Percentiles rank a stretch among this genome's conserved stretches.
These are phyloP conservation scores for Plasmodium knowlesi DNA, from an alignment of 169 alveolate species.

Conservation along the genomic window DNA sequence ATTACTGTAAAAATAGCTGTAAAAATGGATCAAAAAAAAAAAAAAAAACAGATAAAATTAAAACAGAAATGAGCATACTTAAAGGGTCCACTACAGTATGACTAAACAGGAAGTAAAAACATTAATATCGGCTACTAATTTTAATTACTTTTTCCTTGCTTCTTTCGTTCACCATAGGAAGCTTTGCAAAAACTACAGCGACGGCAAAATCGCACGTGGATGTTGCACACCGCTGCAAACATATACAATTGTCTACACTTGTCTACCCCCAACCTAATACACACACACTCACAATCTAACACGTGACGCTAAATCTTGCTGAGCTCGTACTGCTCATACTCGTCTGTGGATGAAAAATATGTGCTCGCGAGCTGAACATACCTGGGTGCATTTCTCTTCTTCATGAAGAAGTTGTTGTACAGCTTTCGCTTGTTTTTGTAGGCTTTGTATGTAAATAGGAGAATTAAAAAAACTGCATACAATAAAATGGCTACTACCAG, in stretches of 20 bases:
- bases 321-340: conserved; percentile 68
- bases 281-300: conserved; percentile 2
- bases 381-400: conserved; percentile 55
- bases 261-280: not conserved
- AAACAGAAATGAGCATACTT: not conserved
- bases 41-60: not conserved
- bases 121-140: conserved; percentile 33
- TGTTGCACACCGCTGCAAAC: not conserved
- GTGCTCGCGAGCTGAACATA: conserved; percentile 67
- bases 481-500: conserved; percentile 61
- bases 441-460: conserved; percentile 65
- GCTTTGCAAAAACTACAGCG: not conserved
- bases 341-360: conserved; percentile 61
- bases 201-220: not conserved
- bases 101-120: not conserved
- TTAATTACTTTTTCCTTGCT: not conserved
- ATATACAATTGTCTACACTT: not conserved
- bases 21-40: conserved; percentile 4
- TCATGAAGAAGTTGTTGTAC: conserved; percentile 64
- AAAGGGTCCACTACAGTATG: not conserved
- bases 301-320: conserved; percentile 22
- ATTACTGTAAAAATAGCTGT: not conserved
- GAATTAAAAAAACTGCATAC: conserved; percentile 42
- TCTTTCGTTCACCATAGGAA: not conserved
- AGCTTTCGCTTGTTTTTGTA: conserved; percentile 60